Conservation (phyloP, 257 asterid genomes). For the Asclepias syriaca region DNA sequence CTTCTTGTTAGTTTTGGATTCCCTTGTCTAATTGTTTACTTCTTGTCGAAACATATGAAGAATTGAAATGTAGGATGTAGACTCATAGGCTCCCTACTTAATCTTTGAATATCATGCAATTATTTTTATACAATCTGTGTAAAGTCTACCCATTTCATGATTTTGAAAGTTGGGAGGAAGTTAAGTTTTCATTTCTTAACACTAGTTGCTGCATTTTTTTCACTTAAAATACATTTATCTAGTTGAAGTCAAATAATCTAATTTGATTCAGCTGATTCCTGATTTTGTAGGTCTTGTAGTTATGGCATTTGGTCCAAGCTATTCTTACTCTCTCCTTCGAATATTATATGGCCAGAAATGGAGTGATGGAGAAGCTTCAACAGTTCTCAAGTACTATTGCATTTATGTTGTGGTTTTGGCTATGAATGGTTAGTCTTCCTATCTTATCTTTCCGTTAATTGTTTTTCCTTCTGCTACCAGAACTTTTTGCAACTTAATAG, state of each 20-base stretch:
- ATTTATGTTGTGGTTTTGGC: constrained; percentile 81
- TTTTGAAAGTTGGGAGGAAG: not conserved
- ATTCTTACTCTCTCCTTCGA: constrained; percentile 88
- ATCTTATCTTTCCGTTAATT: not conserved
- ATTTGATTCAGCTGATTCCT: constrained; percentile 5
- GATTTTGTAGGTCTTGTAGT: constrained; percentile 62
- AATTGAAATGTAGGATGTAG: not conserved
- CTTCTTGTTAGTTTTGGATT: not conserved
- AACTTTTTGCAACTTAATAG: not conserved
- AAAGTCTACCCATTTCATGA: not conserved
- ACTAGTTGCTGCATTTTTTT: not conserved
- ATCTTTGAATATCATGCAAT: not conserved
- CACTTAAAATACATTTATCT: not conserved
- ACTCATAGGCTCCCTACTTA: not conserved
- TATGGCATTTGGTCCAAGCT: constrained; percentile 91
- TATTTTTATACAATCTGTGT: not conserved
- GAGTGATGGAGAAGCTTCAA: constrained; percentile 98
- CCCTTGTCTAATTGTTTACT: not conserved
- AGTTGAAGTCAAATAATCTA: not conserved
- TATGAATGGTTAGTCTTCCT: constrained; percentile 64
- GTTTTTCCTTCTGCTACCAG: not conserved
- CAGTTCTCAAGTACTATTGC: constrained; percentile 73
- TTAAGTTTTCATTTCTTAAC: not conserved
- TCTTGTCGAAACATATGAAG: not conserved
- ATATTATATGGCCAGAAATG: constrained; percentile 83